Evolutionary conservation across 2,329 filamentous ascomycete species (phyloP), one percentile per base, ranked within the genome.

Genomic region (Hymenoscyphus salicellus): DNA sequence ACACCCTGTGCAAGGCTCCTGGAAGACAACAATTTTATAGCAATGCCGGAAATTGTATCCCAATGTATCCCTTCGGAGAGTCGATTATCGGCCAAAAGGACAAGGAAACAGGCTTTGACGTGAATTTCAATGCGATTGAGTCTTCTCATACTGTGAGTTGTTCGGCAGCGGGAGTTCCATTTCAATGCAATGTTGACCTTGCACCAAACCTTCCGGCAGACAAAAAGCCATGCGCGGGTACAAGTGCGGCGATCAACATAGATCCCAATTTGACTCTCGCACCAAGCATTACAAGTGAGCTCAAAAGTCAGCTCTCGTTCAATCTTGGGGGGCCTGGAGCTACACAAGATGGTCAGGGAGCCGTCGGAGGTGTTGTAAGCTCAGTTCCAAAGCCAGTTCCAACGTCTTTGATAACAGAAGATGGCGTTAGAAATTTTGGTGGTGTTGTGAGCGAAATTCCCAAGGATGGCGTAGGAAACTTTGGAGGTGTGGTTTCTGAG

Each of bases 1-100:
- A 62, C 6, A 62, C 60, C 1, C 23, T 61, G 23, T 61, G 60
- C n/a, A 17, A 38, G 6, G 60, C 60, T 23, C 60, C 60, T 6
- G 60, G 46, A 41, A 43, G 60, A 43, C 41, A 52, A 41, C 30
- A 49, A 10, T 61, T 61, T 46, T 61, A 38, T 17, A 56, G 55
- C 5, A 61, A 30, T 26, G 8, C 28, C 17, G 60, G 43, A 23
- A 7, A 14, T n/a, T 61, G 60, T 20, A 61, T 61, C 28, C 60
- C 46, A 5, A 55, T 61, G 26, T 61, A 55, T 56, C 38, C 41
- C 14, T 59, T 32, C 1, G 57, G 32, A 16, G 17, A 36, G 8
- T 38, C 57, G 2, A 16, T 38, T 20, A 26, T 61, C 17, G 30
- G 55, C 14, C 3, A 56, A 41, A 61, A 61, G 49, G 59, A 52